Conservation (phyloP, 1,139 yeast genomes). For the Suhomyces maxii region DNA sequence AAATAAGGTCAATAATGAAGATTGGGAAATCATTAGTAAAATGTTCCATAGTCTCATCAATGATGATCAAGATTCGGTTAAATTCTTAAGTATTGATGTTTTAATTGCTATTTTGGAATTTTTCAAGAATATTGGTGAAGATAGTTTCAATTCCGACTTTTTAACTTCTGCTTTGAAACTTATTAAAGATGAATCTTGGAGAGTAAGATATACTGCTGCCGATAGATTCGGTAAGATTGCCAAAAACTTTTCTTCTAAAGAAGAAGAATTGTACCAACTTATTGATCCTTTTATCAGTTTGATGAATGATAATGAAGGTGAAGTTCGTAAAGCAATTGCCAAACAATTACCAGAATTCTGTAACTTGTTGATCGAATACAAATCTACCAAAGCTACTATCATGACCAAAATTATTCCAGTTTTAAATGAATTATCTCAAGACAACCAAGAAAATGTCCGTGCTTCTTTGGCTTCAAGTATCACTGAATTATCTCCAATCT, state of each 20-base stretch:
- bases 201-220: slow-evolving; percentile 97
- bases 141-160: slow-evolving; percentile 59
- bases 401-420: slow-evolving; percentile 77
- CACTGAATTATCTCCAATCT: slow-evolving; percentile 81
- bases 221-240: slow-evolving; percentile 83
- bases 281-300: slow-evolving; percentile 71
- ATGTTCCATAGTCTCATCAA: slow-evolving; percentile 80
- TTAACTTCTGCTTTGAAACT: slow-evolving; percentile 61
- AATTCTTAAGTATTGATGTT: slow-evolving; percentile 85
- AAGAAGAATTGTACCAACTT: slow-evolving; percentile 53
- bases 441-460: slow-evolving; percentile 90
- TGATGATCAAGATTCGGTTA: slow-evolving; percentile 95
- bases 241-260: slow-evolving; percentile 56
- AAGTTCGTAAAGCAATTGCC: slow-evolving; percentile 92
- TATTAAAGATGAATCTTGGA: slow-evolving; percentile 92
- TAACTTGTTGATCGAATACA: slow-evolving; percentile 46
- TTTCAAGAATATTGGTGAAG: slow-evolving; percentile 58
- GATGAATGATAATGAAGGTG: slow-evolving; percentile 93
- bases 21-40: slow-evolving; percentile 73
- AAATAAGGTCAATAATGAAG: slow-evolving; percentile 41
- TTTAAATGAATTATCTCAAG: slow-evolving; percentile 81
- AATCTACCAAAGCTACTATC: slow-evolving; percentile 52
- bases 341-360: slow-evolving; percentile 87
- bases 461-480: slow-evolving; percentile 88
- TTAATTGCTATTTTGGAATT: slow-evolving; percentile 70